phyloP scores from a whole-genome alignment of 495 filamentous ascomycete genomes.

The Penicillium roqueforti region DNA sequence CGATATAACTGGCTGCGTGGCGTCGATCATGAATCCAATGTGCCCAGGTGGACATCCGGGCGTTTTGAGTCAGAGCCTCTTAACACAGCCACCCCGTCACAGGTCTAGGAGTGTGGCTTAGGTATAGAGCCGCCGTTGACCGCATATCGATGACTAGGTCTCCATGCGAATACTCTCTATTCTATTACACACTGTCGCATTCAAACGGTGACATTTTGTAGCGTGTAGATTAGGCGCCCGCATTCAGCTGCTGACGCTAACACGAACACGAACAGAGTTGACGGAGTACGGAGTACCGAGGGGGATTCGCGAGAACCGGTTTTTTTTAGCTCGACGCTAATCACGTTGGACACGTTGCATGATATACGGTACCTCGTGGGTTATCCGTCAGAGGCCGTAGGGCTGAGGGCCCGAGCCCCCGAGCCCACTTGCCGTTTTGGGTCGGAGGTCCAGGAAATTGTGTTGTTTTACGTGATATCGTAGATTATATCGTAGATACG shows the following conservation, averaged over 20 bases:
- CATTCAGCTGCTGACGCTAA: slow-evolving; percentile 29
- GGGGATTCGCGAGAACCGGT: neutral
- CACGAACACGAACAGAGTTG: neutral
- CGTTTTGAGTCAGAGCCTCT: neutral
- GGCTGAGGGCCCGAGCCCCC: neutral
- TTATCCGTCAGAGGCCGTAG: neutral
- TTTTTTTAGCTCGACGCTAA: neutral
- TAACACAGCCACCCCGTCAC: neutral
- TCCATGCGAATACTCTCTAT: neutral
- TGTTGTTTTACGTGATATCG: too few relatives aligned
- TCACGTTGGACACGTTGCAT: too few relatives aligned
- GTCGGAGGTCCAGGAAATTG: neutral
- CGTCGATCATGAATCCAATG: neutral
- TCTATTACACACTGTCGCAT: neutral
- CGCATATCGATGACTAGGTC: neutral
- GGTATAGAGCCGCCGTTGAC: neutral
- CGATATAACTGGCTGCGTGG: neutral
- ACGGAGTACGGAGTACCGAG: too few relatives aligned
- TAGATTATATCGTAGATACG: neutral
- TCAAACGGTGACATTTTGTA: neutral
- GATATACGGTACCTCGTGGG: too few relatives aligned
- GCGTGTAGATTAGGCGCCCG: slow-evolving; percentile 17
- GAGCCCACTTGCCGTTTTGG: neutral
- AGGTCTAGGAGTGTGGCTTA: neutral
- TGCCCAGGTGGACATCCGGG: neutral